Evolutionary conservation across 2,329 filamentous ascomycete species (phyloP).

Genomic region (Tetracladium maxilliforme): DNA sequence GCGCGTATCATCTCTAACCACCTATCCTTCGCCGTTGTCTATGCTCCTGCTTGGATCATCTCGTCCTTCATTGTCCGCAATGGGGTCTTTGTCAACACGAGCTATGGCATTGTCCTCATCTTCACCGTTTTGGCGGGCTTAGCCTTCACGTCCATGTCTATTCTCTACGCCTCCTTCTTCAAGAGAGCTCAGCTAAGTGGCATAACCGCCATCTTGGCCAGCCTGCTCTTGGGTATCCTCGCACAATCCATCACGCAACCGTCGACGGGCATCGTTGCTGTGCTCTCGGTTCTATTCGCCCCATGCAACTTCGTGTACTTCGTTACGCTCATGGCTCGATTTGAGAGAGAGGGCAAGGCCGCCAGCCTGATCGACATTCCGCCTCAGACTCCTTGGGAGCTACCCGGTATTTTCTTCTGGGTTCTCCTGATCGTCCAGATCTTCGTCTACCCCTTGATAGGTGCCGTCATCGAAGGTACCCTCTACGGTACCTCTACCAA

Average conservation of each 20-base stretch:
- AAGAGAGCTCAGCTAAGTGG: conserved; percentile 78
- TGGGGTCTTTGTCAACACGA: conserved; percentile 53
- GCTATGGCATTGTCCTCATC: conserved; percentile 49
- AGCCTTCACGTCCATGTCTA: conserved; percentile 63
- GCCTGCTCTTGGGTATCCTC: conserved; percentile 65
- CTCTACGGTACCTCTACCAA: conserved; percentile 63
- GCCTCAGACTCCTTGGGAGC: conserved; percentile 48
- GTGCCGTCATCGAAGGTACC: conserved; percentile 55
- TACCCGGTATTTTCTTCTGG: conserved; percentile 67
- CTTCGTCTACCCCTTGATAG: conserved; percentile 61
- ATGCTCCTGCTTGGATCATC: conserved; percentile 71
- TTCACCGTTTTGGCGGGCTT: conserved; percentile 67
- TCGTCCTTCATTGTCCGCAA: conserved; percentile 49
- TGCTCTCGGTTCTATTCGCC: conserved; percentile 65
- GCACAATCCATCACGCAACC: conserved; percentile 54
- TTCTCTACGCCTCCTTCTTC: conserved; percentile 74
- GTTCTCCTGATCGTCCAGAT: conserved; percentile 67
- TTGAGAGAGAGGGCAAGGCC: conserved; percentile 44
- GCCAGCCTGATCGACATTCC: conserved; percentile 47
- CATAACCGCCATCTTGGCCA: conserved; percentile 59
- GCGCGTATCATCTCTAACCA: conserved; percentile 70
- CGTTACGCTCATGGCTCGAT: conserved; percentile 60
- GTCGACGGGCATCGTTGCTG: conserved; percentile 45
- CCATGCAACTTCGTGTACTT: conserved; percentile 84
- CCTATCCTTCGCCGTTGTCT: conserved; percentile 65